Percentiles rank a stretch among this genome's conserved stretches.
These are phyloP conservation scores for Cochlearia excelsa DNA, from an alignment of 345 rosid species.

Conservation along the genomic window DNA sequence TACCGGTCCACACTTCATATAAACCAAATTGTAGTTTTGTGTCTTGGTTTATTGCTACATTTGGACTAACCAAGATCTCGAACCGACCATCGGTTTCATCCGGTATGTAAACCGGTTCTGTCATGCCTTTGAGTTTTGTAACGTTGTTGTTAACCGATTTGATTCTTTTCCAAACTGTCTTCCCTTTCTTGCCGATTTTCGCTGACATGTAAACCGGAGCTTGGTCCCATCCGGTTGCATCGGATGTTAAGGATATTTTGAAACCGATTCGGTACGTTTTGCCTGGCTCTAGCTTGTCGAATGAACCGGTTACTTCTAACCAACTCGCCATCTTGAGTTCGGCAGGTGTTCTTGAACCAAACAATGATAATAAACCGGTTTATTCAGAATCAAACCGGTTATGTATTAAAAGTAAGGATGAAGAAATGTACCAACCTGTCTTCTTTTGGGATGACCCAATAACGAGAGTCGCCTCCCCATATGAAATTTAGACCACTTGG, in stretches of 20 bases:
- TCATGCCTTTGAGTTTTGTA: conserved; percentile 12
- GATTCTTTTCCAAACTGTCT: conserved; percentile 39
- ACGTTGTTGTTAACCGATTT: conserved; percentile 29
- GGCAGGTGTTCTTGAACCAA: conserved; percentile 35
- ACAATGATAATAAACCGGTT: not conserved
- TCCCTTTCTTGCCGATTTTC: conserved; percentile 55
- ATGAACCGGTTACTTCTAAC: conserved; percentile 55
- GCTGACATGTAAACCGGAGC: conserved; percentile 58
- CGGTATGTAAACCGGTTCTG: conserved; percentile 21
- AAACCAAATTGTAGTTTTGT: conserved; percentile 52
- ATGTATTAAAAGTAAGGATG: not conserved
- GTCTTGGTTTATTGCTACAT: not conserved
- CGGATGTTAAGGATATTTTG: conserved; percentile 35
- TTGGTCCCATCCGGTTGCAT: conserved; percentile 52
- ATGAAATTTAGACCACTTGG: conserved; percentile 36
- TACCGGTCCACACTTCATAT: conserved; percentile 78
- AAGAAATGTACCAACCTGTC: conserved; percentile 23
- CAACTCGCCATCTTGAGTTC: conserved; percentile 57
- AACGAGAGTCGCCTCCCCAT: conserved; percentile 38
- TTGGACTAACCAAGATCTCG: conserved; percentile 16
- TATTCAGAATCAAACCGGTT: conserved; percentile 4
- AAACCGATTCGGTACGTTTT: conserved; percentile 42
- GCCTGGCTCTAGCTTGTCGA: conserved; percentile 6
- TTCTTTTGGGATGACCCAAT: conserved; percentile 37
- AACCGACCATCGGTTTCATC: conserved; percentile 24